These are phyloP conservation scores for Chaetomium olivaceum DNA, from an alignment of 2,329 filamentous ascomycete species.

Conservation along the genomic window DNA sequence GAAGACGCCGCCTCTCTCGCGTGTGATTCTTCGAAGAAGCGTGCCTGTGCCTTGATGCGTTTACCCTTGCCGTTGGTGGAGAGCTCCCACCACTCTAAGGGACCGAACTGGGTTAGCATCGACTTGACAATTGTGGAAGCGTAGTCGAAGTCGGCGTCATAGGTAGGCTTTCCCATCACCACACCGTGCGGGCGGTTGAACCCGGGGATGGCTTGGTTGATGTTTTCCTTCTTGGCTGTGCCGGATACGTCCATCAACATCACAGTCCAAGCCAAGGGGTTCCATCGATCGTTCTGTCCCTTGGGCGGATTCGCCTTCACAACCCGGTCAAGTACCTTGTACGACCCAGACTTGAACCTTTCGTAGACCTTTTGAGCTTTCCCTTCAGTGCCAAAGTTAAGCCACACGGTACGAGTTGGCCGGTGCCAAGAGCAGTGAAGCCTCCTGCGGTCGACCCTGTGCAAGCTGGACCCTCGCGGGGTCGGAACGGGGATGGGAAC, in stretches of 20 bases:
- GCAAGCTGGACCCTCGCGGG: slow-evolving; percentile 33
- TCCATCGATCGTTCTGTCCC: neutral
- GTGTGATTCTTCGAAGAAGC: slow-evolving; percentile 42
- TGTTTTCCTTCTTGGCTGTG: slow-evolving; percentile 23
- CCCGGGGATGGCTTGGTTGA: slow-evolving; percentile 28
- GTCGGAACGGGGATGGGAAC: slow-evolving; percentile 28
- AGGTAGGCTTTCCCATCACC: slow-evolving; percentile 31
- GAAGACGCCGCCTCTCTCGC: slow-evolving; percentile 39
- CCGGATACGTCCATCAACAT: slow-evolving; percentile 33
- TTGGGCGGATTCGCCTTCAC: slow-evolving; percentile 24
- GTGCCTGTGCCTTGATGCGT: slow-evolving; percentile 43
- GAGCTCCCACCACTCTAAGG: slow-evolving; percentile 41
- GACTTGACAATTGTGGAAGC: slow-evolving; percentile 34
- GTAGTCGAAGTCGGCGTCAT: slow-evolving; percentile 32
- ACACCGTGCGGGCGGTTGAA: slow-evolving; percentile 28
- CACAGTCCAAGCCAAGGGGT: slow-evolving; percentile 31
- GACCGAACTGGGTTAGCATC: slow-evolving; percentile 37
- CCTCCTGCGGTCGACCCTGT: slow-evolving; percentile 39
- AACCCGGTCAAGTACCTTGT: slow-evolving; percentile 30
- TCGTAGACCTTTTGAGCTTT: slow-evolving; percentile 30
- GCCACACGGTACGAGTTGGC: slow-evolving; percentile 33
- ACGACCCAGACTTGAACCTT: slow-evolving; percentile 31
- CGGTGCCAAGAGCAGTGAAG: slow-evolving; percentile 43
- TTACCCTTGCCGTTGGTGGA: slow-evolving; percentile 33
- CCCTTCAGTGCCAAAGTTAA: slow-evolving; percentile 34